A percentile compares a stretch with the other conserved stretches of the same genome.
phyloP scores from a whole-genome alignment of 2,329 filamentous ascomycete species.

The Neonectria neomacrospora region DNA sequence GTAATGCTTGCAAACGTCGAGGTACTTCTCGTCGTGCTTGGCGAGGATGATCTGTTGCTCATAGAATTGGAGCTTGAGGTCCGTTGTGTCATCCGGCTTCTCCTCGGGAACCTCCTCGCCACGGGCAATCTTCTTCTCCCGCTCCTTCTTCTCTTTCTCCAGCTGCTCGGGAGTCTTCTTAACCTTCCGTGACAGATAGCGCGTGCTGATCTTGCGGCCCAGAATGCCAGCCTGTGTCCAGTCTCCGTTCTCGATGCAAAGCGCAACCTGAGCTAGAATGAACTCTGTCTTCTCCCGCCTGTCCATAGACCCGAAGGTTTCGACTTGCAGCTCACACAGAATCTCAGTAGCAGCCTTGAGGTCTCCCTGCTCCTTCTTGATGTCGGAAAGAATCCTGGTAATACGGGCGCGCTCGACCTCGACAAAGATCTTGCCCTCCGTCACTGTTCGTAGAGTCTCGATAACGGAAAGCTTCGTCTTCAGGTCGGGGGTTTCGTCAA shows the following conservation, averaged over 20 bases:
- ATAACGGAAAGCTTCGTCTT: conserved; percentile 94
- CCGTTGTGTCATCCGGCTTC: conserved; percentile 89
- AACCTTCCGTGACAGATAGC: conserved; percentile 88
- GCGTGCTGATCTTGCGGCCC: conserved; percentile 95
- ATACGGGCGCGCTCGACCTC: conserved; percentile 97
- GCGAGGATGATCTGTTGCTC: conserved; percentile 96
- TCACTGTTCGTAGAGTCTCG: conserved; percentile 94
- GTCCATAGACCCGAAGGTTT: conserved; percentile 99
- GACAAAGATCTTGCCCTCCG: conserved; percentile 99
- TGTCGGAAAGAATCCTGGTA: conserved; percentile 93
- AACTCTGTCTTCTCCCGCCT: conserved; percentile 98
- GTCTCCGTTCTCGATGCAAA: conserved; percentile 95
- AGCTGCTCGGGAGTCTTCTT: conserved; percentile 91
- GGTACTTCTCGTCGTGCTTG: conserved; percentile 97
- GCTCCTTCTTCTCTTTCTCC: conserved; percentile 89
- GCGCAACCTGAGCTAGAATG: conserved; percentile 91
- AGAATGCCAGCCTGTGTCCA: conserved; percentile 97
- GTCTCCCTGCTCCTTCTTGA: conserved; percentile 96
- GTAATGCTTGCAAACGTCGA: conserved; percentile 98
- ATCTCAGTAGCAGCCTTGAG: conserved; percentile 90
- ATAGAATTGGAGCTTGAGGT: conserved; percentile 95
- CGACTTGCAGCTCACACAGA: conserved; percentile 96
- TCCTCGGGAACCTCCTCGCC: conserved; percentile 83
- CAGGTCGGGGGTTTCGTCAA: conserved; percentile 84
- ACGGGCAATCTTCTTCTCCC: conserved; percentile 84